These are phyloP conservation scores for Trichoderma atrobrunneum DNA, from an alignment of 2,329 filamentous ascomycete genomes.

Conservation along the genomic window DNA sequence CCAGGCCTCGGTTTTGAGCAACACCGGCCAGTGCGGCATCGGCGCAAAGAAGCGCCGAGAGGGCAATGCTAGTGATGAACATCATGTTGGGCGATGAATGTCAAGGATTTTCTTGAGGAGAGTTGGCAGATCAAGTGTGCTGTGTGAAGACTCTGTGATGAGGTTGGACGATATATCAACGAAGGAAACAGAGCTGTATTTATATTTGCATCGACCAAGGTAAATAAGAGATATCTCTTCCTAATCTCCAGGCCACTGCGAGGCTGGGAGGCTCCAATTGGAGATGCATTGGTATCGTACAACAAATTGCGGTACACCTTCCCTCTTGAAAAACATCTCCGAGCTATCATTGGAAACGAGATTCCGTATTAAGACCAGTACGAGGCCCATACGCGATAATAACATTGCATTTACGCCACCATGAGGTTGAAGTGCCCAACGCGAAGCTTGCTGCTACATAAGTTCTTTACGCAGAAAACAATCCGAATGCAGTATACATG, in stretches of 20 bases:
- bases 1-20: not conserved
- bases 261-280: not conserved
- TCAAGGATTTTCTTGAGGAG: not conserved
- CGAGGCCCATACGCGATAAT: not conserved
- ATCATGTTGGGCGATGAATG: not conserved
- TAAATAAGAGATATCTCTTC: not conserved
- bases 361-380: slow-evolving; percentile 1
- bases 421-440: not conserved
- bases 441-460: not conserved
- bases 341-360: not conserved
- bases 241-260: not conserved
- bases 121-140: not conserved
- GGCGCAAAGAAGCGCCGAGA: slow-evolving; percentile 6
- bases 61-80: not conserved
- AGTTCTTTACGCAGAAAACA: not conserved
- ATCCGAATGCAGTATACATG: not conserved
- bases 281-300: not conserved
- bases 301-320: not conserved
- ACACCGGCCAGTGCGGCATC: slow-evolving; percentile 6
- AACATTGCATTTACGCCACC: not conserved
- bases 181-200: not conserved
- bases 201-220: not conserved
- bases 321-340: slow-evolving; percentile 12
- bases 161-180: not conserved
- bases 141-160: not conserved